A percentile compares a stretch with the other conserved stretches of the same genome.
Conservation (phyloP, 1,284 basidiomycete genomes). For the Cutaneotrichosporon sp. region DNA sequence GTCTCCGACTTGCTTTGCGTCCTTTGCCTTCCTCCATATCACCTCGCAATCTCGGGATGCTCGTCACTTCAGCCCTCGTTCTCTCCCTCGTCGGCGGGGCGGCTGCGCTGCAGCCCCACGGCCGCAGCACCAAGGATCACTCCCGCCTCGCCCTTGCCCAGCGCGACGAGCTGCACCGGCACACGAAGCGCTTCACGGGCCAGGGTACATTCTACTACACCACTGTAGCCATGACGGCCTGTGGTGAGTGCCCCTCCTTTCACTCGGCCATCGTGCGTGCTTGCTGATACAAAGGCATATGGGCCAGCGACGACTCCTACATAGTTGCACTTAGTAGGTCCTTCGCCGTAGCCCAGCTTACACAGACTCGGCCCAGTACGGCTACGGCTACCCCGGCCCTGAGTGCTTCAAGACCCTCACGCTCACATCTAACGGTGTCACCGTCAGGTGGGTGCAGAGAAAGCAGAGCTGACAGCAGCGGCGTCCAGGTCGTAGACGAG, state of each 20-base stretch:
- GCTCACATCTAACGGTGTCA: conserved; percentile 62
- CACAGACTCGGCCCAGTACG: conserved; percentile 33
- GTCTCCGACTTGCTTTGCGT: too few species aligned
- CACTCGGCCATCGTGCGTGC: too few species aligned
- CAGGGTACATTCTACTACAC: conserved; percentile 18
- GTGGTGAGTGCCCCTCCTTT: conserved; percentile 7
- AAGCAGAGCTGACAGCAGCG: conserved; percentile 55
- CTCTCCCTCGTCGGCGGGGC: neutral
- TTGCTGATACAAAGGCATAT: neutral
- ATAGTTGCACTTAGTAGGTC: conserved; percentile 23
- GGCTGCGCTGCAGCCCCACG: neutral
- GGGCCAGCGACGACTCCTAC: neutral
- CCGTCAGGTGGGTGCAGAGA: conserved; percentile 18
- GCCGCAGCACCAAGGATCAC: neutral
- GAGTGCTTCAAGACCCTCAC: conserved; percentile 61
- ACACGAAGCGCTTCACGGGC: conserved; percentile 3
- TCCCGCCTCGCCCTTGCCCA: neutral
- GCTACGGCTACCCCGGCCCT: conserved; percentile 55
- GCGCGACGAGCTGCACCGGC: neutral
- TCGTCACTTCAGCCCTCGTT: neutral
- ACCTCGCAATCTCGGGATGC: too few species aligned
- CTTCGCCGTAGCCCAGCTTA: neutral
- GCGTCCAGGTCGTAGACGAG: conserved; percentile 62
- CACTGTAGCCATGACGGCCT: conserved; percentile 14
- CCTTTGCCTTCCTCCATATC: too few species aligned